These are phyloP conservation scores for Trichophyton schoenleinii DNA, from an alignment of 2,329 filamentous ascomycete genomes.

Conservation along the genomic window DNA sequence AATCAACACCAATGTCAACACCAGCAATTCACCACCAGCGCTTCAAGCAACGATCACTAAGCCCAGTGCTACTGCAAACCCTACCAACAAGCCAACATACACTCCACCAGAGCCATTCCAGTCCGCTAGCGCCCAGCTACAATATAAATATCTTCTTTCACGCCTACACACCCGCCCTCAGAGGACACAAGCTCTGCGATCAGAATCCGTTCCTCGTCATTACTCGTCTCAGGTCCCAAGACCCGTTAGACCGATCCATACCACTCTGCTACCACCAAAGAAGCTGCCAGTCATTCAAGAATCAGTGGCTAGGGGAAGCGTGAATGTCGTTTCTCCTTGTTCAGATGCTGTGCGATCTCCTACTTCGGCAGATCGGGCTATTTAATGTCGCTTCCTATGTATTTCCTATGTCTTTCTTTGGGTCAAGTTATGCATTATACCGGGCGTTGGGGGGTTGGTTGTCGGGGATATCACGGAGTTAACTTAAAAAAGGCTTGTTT, in stretches of 20 bases:
- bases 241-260: not conserved
- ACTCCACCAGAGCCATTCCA: not conserved
- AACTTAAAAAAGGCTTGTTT: not conserved
- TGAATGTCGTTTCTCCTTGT: not conserved
- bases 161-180: not conserved
- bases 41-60: not conserved
- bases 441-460: not conserved
- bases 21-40: not conserved
- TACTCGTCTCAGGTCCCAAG: not conserved
- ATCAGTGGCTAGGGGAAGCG: not conserved
- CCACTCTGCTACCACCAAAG: not conserved
- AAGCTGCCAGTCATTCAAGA: not conserved
- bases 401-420: not conserved
- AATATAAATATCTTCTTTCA: not conserved
- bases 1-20: not conserved
- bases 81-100: not conserved
- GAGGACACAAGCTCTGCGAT: not conserved
- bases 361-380: not conserved
- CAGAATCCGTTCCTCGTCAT: not conserved
- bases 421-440: not conserved
- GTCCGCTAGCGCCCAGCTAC: not conserved
- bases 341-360: not conserved
- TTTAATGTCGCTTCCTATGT: not conserved
- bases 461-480: not conserved
- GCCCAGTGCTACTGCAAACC: not conserved